phyloP scores from a whole-genome alignment of 2,329 filamentous ascomycete species.

The Clonostachys byssicola region DNA sequence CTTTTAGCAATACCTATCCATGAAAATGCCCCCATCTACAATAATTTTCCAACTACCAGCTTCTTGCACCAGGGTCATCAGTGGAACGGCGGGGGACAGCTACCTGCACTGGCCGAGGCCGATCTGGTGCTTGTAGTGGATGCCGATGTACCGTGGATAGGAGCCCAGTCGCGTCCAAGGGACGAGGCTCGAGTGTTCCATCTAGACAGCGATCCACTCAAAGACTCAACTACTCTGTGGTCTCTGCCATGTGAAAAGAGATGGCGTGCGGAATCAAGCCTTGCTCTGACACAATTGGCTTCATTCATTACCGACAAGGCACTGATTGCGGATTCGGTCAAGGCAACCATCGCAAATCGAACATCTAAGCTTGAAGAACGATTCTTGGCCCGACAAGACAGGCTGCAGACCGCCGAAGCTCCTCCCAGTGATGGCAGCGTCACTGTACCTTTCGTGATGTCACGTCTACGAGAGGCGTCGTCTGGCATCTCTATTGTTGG shows the following conservation, averaged over 20 bases:
- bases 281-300: conserved; percentile 20
- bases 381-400: conserved; percentile 13
- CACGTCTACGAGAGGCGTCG: conserved; percentile 43
- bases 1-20: conserved; percentile 30
- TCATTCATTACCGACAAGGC: not conserved
- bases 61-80: conserved; percentile 9
- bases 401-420: conserved; percentile 35
- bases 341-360: not conserved
- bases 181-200: conserved; percentile 55
- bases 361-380: not conserved
- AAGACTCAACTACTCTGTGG: conserved; percentile 53
- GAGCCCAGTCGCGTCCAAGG: conserved; percentile 56
- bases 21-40: conserved; percentile 41
- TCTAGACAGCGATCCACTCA: conserved; percentile 61
- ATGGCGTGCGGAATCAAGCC: conserved; percentile 41
- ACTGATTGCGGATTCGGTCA: not conserved
- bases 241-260: conserved; percentile 44
- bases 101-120: conserved; percentile 44
- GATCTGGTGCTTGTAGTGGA: conserved; percentile 64
- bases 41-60: conserved; percentile 22
- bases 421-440: conserved; percentile 45
- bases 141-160: conserved; percentile 66
- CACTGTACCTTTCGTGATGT: conserved; percentile 47
- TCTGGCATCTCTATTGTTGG: conserved; percentile 58
- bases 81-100: conserved; percentile 11